These are phyloP conservation scores for Malus sylvestris DNA, from an alignment of 306 rosid genomes.

Conservation along the genomic window DNA sequence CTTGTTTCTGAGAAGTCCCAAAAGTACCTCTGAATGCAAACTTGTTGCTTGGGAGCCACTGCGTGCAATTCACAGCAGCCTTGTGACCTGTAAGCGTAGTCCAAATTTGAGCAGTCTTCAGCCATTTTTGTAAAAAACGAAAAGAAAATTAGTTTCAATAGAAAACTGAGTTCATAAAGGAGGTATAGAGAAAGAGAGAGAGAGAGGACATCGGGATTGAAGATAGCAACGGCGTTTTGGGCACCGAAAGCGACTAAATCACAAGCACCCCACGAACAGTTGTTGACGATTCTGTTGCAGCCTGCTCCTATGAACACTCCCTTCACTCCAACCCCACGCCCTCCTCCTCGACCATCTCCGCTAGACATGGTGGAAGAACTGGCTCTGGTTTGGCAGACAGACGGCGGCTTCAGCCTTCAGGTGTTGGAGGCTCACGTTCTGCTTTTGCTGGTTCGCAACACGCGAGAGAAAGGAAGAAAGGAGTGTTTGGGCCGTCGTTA, in stretches of 20 bases:
- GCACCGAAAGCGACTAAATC: conserved; percentile 82
- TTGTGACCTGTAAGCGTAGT: conserved; percentile 87
- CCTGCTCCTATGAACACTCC: conserved; percentile 79
- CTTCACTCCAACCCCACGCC: conserved; percentile 39
- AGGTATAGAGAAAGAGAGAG: background rate
- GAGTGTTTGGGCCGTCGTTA: background rate
- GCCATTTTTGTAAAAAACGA: background rate
- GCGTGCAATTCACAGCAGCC: conserved; percentile 87
- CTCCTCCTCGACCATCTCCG: background rate
- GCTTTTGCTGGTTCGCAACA: background rate
- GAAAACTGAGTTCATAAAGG: background rate
- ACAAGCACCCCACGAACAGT: conserved; percentile 88
- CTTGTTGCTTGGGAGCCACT: conserved; percentile 79
- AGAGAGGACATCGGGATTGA: conserved; percentile 62
- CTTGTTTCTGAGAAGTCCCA: background rate
- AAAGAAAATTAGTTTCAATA: background rate
- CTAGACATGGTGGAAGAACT: background rate
- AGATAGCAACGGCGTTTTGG: conserved; percentile 82
- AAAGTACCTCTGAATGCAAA: conserved; percentile 59
- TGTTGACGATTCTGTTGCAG: conserved; percentile 85
- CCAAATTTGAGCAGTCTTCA: conserved; percentile 79
- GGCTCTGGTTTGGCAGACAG: background rate
- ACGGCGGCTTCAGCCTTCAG: background rate
- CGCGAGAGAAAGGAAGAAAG: background rate
- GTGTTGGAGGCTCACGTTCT: background rate